Base-by-base conservation (phyloP, 805 yeast species). In the Hemisphaericaspora nanyangensis region DNA sequence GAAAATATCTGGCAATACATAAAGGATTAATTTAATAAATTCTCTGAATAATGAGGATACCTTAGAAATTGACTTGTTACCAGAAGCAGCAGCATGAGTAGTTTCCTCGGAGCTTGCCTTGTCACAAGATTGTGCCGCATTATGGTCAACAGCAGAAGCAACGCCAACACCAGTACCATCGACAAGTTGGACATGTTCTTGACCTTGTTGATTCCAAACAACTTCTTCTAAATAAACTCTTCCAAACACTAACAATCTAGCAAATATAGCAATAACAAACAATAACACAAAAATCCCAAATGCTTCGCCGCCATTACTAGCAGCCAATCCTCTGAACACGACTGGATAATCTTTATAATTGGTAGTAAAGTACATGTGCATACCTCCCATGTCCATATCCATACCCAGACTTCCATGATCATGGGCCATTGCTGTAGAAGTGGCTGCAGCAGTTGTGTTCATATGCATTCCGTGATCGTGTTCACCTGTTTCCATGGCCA, bases 281-380 rank as follows among this genome's bases (percentile, higher is more conserved):
- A 85, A 54, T 11, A 80, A 61, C 26, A 79, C 61, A 52, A 84
- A 85, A 12, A 85, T 82, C 17, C 91, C 95, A 56, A 85, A 85
- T 0, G 86, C 89, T 37, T 74, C 72, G 7, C 72, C 88, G 18
- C 74, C 74, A 30, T 61, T 64, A 2, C 63, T 48, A 2, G 91
- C 91, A 10, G 53, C 51, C 34, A 85, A 59, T 0, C 63, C 60
- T 42, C 68, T 60, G 61, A 85, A 85, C 5, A 85, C 51, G 0
- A 85, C 87, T 0, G 91, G 88, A 45, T 78, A 77, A 29, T 68
- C 59, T 2, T 57, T 46, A 58, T 66, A 84, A 2, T 59, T 51
- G 0, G 76, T 60, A 1, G 83, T 77, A 50, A 85, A 60, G 49
- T 66, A 76, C 62, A 68, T 73, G 55, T 76, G 77, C 90, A 83